These are phyloP conservation scores for Metahyphopichia silvanorum DNA, from an alignment of 805 yeast species.

Conservation along the genomic window DNA sequence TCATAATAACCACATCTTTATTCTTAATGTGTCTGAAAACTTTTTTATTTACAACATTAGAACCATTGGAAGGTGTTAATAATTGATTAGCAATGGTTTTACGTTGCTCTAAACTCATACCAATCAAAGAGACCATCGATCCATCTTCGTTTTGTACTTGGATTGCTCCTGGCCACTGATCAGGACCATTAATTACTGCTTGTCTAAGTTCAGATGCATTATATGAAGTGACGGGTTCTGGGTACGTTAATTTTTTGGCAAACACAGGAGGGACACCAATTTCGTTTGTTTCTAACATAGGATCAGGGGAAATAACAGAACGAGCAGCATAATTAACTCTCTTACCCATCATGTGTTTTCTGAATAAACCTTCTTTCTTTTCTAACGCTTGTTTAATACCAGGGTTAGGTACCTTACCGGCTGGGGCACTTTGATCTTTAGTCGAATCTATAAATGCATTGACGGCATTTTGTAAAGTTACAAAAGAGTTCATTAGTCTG, in stretches of 20 bases:
- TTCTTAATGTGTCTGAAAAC: conserved; percentile 93
- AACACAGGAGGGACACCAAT: conserved; percentile 99
- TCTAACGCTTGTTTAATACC: conserved; percentile 98
- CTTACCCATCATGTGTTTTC: conserved; percentile 99
- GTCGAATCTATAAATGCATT: conserved; percentile 91
- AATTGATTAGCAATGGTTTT: conserved; percentile 93
- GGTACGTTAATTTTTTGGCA: conserved; percentile 92
- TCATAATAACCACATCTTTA: conserved; percentile 95
- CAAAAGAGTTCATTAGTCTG: conserved; percentile 93
- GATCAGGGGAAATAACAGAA: conserved; percentile 98
- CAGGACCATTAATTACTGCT: conserved; percentile 97
- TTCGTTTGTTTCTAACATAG: conserved; percentile 95
- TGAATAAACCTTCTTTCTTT: conserved; percentile 96
- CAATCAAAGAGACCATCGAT: conserved; percentile 69
- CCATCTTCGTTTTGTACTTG: conserved; percentile 97
- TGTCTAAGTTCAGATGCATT: conserved; percentile 87
- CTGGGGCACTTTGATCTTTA: conserved; percentile 72
- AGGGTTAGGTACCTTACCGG: conserved; percentile 75
- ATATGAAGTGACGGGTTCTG: conserved; percentile 94
- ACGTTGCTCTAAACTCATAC: conserved; percentile 91
- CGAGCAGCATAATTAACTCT: conserved; percentile 99
- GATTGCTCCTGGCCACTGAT: conserved; percentile 97
- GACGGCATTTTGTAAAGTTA: conserved; percentile 90
- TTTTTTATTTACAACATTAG: conserved; percentile 78
- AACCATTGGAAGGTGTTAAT: conserved; percentile 73